Evolutionary conservation across 768 basidiomycete species (phyloP).

Genomic region (Tricholoma saponaceum): DNA sequence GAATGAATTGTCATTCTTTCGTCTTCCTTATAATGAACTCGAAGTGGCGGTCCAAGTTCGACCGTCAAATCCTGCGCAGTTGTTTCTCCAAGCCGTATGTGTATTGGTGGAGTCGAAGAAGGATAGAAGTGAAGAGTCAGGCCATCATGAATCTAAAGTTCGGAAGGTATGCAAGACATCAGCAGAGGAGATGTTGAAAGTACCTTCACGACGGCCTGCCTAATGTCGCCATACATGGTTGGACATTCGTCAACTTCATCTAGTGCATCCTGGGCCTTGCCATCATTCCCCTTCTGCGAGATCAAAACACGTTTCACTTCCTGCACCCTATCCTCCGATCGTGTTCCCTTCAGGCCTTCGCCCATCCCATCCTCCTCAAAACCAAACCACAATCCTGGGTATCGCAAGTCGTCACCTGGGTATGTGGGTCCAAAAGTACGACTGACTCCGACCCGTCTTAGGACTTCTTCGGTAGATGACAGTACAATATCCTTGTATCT

Average conservation of each 20-base stretch:
- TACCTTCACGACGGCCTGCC: slow-evolving; percentile 66
- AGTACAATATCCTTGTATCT: slow-evolving; percentile 64
- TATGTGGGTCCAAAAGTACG: slow-evolving; percentile 83
- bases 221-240: slow-evolving; percentile 69
- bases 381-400: slow-evolving; percentile 81
- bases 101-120: slow-evolving; percentile 43
- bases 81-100: slow-evolving; percentile 67
- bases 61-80: slow-evolving; percentile 78
- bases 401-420: slow-evolving; percentile 67
- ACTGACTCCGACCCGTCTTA: slow-evolving; percentile 63
- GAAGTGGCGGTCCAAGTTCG: slow-evolving; percentile 75
- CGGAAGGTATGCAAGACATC: neutral
- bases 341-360: slow-evolving; percentile 49
- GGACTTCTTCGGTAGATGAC: slow-evolving; percentile 55
- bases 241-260: slow-evolving; percentile 67
- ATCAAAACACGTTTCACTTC: slow-evolving; percentile 77
- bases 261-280: slow-evolving; percentile 58
- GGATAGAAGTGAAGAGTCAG: slow-evolving; percentile 68
- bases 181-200: slow-evolving; percentile 1
- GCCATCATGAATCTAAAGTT: slow-evolving; percentile 62
- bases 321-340: slow-evolving; percentile 60
- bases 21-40: slow-evolving; percentile 85
- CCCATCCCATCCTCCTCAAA: slow-evolving; percentile 71
- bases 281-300: slow-evolving; percentile 60
- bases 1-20: slow-evolving; percentile 84